A percentile compares a stretch with the other conserved stretches of the same genome.
phyloP scores from a whole-genome alignment of 108 stramenopile species.

The Stephanodiscus triporus region DNA sequence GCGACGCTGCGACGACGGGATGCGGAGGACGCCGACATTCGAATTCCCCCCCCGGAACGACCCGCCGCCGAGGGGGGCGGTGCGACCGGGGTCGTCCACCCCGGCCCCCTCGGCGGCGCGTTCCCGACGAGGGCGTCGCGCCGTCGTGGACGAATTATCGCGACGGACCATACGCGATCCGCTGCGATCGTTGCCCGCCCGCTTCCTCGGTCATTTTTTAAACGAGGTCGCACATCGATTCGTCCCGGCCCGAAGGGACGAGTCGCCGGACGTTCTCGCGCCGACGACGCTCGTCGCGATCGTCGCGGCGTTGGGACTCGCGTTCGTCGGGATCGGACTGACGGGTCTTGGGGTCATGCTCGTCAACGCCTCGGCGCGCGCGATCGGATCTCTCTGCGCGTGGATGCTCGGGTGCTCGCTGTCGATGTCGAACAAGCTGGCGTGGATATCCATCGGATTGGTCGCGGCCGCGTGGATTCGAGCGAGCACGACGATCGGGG shows the following conservation, averaged over 20 bases:
- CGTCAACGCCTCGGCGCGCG: background rate
- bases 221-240: conserved; percentile 15
- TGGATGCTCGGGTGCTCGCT: background rate
- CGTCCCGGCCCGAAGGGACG: background rate
- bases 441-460: background rate
- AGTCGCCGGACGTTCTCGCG: too few relatives aligned
- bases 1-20: background rate
- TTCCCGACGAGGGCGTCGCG: too few relatives aligned
- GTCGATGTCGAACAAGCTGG: too few relatives aligned
- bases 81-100: too few relatives aligned
- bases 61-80: too few relatives aligned
- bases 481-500: background rate
- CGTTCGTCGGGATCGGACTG: conserved; percentile 1
- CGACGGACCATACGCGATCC: conserved; percentile 36
- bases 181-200: conserved; percentile 21
- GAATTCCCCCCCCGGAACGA: too few relatives aligned
- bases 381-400: background rate
- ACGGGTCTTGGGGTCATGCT: background rate
- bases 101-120: too few relatives aligned
- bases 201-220: conserved; percentile 31
- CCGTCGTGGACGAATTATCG: conserved; percentile 15
- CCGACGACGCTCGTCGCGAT: background rate
- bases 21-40: conserved; percentile 1
- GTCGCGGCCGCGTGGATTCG: background rate
- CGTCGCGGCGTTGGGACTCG: conserved; percentile 17